These are phyloP conservation scores for Lepidopterella palustris DNA, from an alignment of 495 filamentous ascomycete genomes.

Conservation along the genomic window DNA sequence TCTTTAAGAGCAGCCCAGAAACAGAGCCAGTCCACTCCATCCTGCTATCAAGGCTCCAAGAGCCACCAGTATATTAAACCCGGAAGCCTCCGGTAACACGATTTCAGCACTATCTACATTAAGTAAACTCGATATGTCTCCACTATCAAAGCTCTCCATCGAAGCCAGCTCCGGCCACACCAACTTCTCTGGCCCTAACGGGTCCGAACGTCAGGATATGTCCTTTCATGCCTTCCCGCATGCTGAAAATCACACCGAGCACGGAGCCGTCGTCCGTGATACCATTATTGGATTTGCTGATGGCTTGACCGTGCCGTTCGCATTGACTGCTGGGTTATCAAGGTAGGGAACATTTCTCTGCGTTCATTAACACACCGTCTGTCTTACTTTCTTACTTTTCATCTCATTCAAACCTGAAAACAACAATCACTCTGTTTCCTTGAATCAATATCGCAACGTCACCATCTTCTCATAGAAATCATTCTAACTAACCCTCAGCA, in stretches of 20 bases:
- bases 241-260: constrained; percentile 22
- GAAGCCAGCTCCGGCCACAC: no score
- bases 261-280: constrained; percentile 37
- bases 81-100: no score
- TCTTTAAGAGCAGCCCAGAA: no score
- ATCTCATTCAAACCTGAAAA: constrained; percentile 14
- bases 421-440: no score
- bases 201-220: neutral
- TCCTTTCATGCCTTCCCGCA: neutral
- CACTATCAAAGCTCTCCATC: no score
- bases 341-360: constrained; percentile 5
- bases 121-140: no score
- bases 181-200: neutral
- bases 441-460: no score
- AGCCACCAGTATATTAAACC: no score
- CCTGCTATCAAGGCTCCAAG: no score
- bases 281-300: constrained; percentile 56
- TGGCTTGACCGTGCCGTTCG: constrained; percentile 60
- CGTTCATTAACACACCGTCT: neutral
- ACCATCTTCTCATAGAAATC: no score
- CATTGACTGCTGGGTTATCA: constrained; percentile 55
- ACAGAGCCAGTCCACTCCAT: no score
- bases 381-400: constrained; percentile 34
- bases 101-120: no score
- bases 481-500: constrained; percentile 3